Base-by-base conservation (phyloP, 129 eudicot species). In the Flaveria bidentis region DNA sequence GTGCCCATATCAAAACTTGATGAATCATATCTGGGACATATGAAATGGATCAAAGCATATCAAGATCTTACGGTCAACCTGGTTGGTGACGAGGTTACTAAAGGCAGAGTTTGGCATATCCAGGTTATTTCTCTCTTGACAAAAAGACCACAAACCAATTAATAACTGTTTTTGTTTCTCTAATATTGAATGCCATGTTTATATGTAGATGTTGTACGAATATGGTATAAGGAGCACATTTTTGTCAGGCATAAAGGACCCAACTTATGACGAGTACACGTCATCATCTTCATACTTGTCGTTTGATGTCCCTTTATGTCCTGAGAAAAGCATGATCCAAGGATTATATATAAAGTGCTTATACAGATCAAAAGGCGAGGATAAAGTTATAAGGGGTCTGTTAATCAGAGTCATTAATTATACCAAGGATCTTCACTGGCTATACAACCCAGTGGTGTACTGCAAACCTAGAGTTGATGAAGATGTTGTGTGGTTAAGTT, bases 401-500 rank as follows among this genome's bases (percentile, higher is more conserved):
- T 16, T 16, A 16, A 20, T 14, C 22, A 52, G 22, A 52, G 17
- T 52, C 58, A n/a, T 16, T 16, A 52, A 52, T n/a, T 4, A n/a
- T 16, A 52, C 58, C 58, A 52, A 16, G 22, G 20, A n/a, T 52
- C 22, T 52, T 52, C 9, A 18, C 6, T 52, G 58, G 58, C 22
- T 52, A 52, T 52, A 52, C 47, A 64, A 79, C 74, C 85, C 85
- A 28, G 51, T 56, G 36, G 39, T 36, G 39, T 58, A 42, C 10
- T 68, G 56, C 23, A 52, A 33, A 16, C 45, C 67, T 1, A n/a
- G 4, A 33, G 18, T 28, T 49, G 51, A 51, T 57, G 67, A 68
- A 74, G 80, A 45, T 81, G 51, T 51, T 28, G 9, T 41, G n/a
- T 81, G 84, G 84, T 33, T 75, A 60, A 81, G 84, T 69, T 52